These are phyloP conservation scores for Paraphaeosphaeria sporulosa DNA, from an alignment of 2,329 filamentous ascomycete genomes.

Conservation along the genomic window DNA sequence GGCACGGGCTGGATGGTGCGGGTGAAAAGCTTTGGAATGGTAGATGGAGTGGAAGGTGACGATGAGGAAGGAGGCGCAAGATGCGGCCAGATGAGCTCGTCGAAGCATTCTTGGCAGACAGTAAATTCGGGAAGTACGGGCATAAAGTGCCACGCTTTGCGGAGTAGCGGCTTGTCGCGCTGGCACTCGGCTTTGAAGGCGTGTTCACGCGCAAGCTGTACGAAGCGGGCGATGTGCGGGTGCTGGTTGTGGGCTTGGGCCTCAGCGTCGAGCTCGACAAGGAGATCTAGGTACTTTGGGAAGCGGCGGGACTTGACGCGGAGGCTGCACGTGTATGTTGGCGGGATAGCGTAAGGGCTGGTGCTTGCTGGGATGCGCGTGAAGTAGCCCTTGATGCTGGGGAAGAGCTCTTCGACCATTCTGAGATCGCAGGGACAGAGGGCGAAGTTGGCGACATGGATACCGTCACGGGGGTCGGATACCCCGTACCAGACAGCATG, in stretches of 20 bases:
- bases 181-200: slow-evolving; percentile 64
- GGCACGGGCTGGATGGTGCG: slow-evolving; percentile 65
- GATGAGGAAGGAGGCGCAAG: slow-evolving; percentile 46
- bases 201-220: slow-evolving; percentile 65
- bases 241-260: slow-evolving; percentile 43
- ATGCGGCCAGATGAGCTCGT: slow-evolving; percentile 77
- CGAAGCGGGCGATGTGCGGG: slow-evolving; percentile 67
- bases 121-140: slow-evolving; percentile 78
- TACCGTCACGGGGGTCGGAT: slow-evolving; percentile 70
- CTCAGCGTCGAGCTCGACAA: slow-evolving; percentile 62
- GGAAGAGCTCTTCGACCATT: slow-evolving; percentile 76
- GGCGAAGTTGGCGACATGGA: slow-evolving; percentile 73
- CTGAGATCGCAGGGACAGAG: slow-evolving; percentile 78
- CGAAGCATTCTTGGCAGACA: slow-evolving; percentile 87
- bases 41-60: slow-evolving; percentile 35
- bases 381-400: slow-evolving; percentile 74
- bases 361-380: slow-evolving; percentile 52
- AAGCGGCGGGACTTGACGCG: slow-evolving; percentile 68
- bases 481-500: slow-evolving; percentile 77
- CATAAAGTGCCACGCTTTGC: slow-evolving; percentile 79
- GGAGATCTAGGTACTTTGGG: slow-evolving; percentile 62
- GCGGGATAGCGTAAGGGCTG: slow-evolving; percentile 50
- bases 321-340: slow-evolving; percentile 70
- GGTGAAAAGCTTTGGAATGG: slow-evolving; percentile 51
- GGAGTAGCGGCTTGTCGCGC: slow-evolving; percentile 67